phyloP scores from a whole-genome alignment of 2,329 filamentous ascomycete species.

The Botryotinia globosa region DNA sequence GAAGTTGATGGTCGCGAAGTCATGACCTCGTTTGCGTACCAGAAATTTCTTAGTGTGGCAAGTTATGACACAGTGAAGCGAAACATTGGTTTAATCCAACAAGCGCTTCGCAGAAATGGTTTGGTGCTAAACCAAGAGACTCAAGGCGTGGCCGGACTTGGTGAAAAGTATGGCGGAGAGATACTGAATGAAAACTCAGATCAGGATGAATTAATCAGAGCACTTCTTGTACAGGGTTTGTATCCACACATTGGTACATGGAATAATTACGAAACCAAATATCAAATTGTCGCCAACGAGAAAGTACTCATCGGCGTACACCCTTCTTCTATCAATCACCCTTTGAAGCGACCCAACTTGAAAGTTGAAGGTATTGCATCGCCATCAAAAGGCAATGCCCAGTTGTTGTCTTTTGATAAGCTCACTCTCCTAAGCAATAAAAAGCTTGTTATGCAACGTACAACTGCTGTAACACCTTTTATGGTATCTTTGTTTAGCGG shows the following conservation, averaged over 20 bases:
- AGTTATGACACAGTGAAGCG: conserved; percentile 1
- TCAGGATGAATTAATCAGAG: conserved; percentile 45
- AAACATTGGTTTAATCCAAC: background rate
- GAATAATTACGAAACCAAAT: background rate
- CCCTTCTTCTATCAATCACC: conserved; percentile 17
- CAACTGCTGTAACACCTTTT: conserved; percentile 20
- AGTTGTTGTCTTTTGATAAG: background rate
- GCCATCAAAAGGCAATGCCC: background rate
- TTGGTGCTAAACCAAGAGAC: background rate
- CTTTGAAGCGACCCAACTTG: background rate
- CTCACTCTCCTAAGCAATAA: background rate
- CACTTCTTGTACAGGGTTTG: conserved; percentile 45
- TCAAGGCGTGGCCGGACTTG: conserved; percentile 10
- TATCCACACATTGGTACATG: conserved; percentile 45
- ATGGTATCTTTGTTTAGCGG: conserved; percentile 18
- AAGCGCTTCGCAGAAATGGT: background rate
- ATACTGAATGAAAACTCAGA: conserved; percentile 46
- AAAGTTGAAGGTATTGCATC: background rate
- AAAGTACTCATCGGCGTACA: background rate
- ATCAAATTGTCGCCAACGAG: background rate
- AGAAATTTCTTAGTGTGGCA: conserved; percentile 35
- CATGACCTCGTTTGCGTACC: conserved; percentile 18
- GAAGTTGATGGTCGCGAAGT: conserved; percentile 19
- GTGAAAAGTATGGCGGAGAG: conserved; percentile 35
- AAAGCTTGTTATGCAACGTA: conserved; percentile 3